These are phyloP conservation scores for Purpureocillium takamizusanense DNA, from an alignment of 2,329 filamentous ascomycete genomes.

Conservation along the genomic window DNA sequence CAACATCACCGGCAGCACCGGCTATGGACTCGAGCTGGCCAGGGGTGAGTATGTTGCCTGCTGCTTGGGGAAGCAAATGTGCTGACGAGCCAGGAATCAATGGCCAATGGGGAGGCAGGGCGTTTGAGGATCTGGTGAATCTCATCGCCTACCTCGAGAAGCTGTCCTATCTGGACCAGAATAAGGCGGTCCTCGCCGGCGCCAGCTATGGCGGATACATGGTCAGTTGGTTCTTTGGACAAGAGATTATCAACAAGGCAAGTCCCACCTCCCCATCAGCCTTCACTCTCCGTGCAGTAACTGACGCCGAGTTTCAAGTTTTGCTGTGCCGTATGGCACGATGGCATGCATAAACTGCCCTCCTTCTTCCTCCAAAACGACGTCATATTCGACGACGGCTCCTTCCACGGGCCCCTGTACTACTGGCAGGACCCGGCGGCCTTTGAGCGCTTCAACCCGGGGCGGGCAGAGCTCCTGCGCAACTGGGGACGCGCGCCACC, in stretches of 20 bases:
- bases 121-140: conserved; percentile 46
- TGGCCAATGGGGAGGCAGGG: conserved; percentile 41
- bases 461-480: conserved; percentile 32
- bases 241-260: conserved; percentile 38
- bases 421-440: conserved; percentile 36
- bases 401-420: conserved; percentile 33
- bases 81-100: conserved; percentile 28
- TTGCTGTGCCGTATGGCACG: conserved; percentile 34
- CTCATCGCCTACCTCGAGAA: conserved; percentile 41
- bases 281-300: too few relatives aligned
- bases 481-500: conserved; percentile 56
- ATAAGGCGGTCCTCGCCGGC: conserved; percentile 42
- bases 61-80: too few relatives aligned
- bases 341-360: conserved; percentile 30
- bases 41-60: conserved; percentile 20
- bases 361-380: conserved; percentile 18
- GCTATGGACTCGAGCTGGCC: conserved; percentile 38
- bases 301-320: conserved; percentile 6
- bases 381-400: conserved; percentile 8
- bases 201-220: conserved; percentile 51
- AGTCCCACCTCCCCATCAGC: background rate
- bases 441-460: conserved; percentile 42
- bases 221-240: conserved; percentile 49
- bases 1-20: conserved; percentile 48
- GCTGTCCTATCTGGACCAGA: conserved; percentile 43